These are phyloP conservation scores for Floccularia luteovirens DNA, from an alignment of 768 basidiomycete genomes.

Conservation along the genomic window DNA sequence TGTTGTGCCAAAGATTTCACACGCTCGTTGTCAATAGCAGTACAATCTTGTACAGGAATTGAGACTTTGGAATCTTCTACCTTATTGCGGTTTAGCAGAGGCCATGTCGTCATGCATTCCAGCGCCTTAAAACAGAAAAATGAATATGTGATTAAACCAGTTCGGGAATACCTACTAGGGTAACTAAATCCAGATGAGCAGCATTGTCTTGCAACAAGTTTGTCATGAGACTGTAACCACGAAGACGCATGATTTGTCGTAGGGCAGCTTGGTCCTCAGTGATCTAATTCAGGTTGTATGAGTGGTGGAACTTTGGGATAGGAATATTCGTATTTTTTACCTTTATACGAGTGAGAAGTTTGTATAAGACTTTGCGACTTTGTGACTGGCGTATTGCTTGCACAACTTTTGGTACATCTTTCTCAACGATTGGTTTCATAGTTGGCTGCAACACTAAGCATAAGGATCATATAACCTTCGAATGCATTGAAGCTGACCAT, in stretches of 20 bases:
- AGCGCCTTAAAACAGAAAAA: constrained; percentile 41
- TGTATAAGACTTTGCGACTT: constrained; percentile 74
- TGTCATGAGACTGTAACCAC: constrained; percentile 90
- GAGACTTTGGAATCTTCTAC: constrained; percentile 74
- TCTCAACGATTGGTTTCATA: constrained; percentile 64
- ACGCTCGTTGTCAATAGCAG: constrained; percentile 45
- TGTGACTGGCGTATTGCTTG: constrained; percentile 86
- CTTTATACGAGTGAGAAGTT: constrained; percentile 80
- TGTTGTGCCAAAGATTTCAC: constrained; percentile 54
- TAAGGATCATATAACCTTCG: constrained; percentile 1
- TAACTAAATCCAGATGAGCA: constrained; percentile 63
- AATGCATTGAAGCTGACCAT: constrained; percentile 41
- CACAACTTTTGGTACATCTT: constrained; percentile 86
- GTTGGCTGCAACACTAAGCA: constrained; percentile 44
- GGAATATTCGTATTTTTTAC: constrained; percentile 26
- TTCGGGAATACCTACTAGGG: constrained; percentile 41
- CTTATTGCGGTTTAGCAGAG: constrained; percentile 81
- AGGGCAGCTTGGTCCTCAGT: constrained; percentile 76
- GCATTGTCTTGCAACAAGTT: constrained; percentile 75
- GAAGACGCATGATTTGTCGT: constrained; percentile 82
- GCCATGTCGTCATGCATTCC: constrained; percentile 71
- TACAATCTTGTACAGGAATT: constrained; percentile 48
- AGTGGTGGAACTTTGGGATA: not conserved
- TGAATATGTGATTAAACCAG: constrained; percentile 1
- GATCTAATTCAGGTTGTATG: constrained; percentile 40